Evolutionary conservation across 495 filamentous ascomycete genomes (phyloP).

Genomic region (Choiromyces venosus): DNA sequence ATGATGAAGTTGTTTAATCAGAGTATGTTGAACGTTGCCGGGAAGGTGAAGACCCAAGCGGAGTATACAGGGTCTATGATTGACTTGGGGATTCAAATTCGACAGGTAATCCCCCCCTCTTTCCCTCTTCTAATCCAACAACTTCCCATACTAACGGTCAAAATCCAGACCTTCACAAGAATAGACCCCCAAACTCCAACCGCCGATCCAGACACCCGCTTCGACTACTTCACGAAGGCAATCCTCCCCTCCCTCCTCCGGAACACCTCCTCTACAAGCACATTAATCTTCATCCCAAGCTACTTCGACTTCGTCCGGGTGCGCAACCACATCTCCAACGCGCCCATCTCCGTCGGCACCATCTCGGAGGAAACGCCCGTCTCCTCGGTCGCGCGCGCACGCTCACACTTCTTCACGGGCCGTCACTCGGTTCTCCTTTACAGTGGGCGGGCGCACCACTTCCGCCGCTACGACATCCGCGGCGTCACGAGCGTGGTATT

Average conservation of each 20-base stretch:
- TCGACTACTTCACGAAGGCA: constrained; percentile 79
- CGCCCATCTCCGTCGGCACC: constrained; percentile 69
- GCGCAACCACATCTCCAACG: constrained; percentile 80
- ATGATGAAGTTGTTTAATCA: constrained; percentile 70
- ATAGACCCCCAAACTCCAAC: constrained; percentile 63
- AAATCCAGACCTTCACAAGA: constrained; percentile 59
- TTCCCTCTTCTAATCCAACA: not conserved
- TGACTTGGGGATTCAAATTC: constrained; percentile 60
- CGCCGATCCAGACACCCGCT: constrained; percentile 80
- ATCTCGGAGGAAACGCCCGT: constrained; percentile 81
- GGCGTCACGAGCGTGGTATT: constrained; percentile 76
- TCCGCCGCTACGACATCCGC: constrained; percentile 70
- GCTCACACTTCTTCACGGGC: constrained; percentile 79
- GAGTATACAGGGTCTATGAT: constrained; percentile 63
- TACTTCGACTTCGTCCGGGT: constrained; percentile 92
- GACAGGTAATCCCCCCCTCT: constrained; percentile 54
- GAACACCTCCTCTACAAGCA: constrained; percentile 51
- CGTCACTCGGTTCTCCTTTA: constrained; percentile 80
- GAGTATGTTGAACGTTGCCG: constrained; percentile 73
- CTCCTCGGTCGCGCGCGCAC: constrained; percentile 69
- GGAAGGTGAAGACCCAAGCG: constrained; percentile 64
- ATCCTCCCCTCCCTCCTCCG: constrained; percentile 68
- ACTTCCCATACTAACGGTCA: not conserved
- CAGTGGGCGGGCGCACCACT: constrained; percentile 90
- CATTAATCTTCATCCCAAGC: constrained; percentile 79